Base-by-base conservation (phyloP, 768 basidiomycete species). In the Trametes gibbosa region DNA sequence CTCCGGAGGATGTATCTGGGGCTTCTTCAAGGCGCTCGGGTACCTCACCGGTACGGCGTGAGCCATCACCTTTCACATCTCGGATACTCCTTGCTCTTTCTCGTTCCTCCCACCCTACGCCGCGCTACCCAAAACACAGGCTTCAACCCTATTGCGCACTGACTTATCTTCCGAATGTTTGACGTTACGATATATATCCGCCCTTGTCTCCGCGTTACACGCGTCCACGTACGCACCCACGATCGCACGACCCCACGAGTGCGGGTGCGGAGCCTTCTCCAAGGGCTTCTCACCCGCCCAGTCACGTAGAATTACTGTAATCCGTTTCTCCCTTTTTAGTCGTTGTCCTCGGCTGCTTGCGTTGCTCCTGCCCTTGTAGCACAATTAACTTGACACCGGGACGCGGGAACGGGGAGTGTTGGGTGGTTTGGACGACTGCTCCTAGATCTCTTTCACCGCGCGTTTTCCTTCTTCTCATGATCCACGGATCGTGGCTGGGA, bases 1-100 rank as follows among this genome's bases (percentile, higher is more conserved):
- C 55, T 86, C 92, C 6, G 94, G 94, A 2, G 89, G 84, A 2
- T 79, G 83, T 63, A 70, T 87, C 29, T 87, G 83, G 83, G 77
- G 76, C 3, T 77, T 83, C 23, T 78, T 79, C 73, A 78, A 76
- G 63, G 59, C 74, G 17, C 66, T 79, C 3, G 74, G 73, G 39
- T 76, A 69, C 67, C 61, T 81, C 41, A 51, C 54, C 37, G 48
- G 50, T 25, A 46, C 52, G 5, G 41, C 49, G 17, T 50, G 24
- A 51, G 10, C 25, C 10, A 27, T 24, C 2, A 12, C 13, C 23
- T 45, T 23, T 3, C 6, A 6, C 43, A 3, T 3, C 21, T 23
- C 17, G 9, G n/a, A n/a, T n/a, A n/a, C n/a, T 21, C 21, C 6
- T 24, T 45, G 10, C 24, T 1, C 12, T 46, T 9, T 46, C 19